phyloP scores from a whole-genome alignment of 2,329 filamentous ascomycete genomes.

The Alternaria angustiovoidea region DNA sequence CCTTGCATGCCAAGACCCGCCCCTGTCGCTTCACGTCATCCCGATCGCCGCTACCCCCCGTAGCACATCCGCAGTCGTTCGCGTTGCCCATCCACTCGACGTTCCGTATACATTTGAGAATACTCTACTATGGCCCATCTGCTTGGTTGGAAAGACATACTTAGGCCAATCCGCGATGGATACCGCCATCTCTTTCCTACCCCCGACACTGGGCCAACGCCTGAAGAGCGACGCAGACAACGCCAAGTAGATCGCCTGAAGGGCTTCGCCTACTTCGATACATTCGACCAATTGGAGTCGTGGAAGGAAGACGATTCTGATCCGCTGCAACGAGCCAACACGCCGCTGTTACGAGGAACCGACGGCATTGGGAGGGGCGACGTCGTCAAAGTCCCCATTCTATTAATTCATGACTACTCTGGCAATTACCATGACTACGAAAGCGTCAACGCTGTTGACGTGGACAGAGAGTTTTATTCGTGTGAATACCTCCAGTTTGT shows the following conservation, averaged over 20 bases:
- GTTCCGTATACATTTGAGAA: background rate
- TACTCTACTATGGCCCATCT: constrained; percentile 27
- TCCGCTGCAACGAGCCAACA: constrained; percentile 51
- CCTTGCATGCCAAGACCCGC: constrained; percentile 42
- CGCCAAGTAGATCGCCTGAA: constrained; percentile 44
- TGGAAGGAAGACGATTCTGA: constrained; percentile 47
- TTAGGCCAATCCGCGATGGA: constrained; percentile 51
- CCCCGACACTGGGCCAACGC: constrained; percentile 46
- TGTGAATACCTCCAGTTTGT: constrained; percentile 57
- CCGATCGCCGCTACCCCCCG: constrained; percentile 18
- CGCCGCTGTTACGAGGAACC: constrained; percentile 43
- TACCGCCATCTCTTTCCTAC: constrained; percentile 48
- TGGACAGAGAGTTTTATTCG: constrained; percentile 47
- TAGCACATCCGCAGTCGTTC: constrained; percentile 12
- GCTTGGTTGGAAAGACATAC: constrained; percentile 50
- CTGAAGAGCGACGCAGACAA: constrained; percentile 42
- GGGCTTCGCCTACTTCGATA: constrained; percentile 54
- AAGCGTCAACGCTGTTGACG: constrained; percentile 39
- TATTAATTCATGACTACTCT: constrained; percentile 52
- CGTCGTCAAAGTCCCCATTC: constrained; percentile 31
- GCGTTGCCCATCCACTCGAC: background rate
- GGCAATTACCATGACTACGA: constrained; percentile 58
- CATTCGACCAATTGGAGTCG: constrained; percentile 48
- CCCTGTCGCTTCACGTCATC: constrained; percentile 32
- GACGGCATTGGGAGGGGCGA: background rate